Evolutionary conservation across 106 monocot species (phyloP), one percentile per base, ranked within the genome.

Genomic region (Apostasia shenzhenica): DNA sequence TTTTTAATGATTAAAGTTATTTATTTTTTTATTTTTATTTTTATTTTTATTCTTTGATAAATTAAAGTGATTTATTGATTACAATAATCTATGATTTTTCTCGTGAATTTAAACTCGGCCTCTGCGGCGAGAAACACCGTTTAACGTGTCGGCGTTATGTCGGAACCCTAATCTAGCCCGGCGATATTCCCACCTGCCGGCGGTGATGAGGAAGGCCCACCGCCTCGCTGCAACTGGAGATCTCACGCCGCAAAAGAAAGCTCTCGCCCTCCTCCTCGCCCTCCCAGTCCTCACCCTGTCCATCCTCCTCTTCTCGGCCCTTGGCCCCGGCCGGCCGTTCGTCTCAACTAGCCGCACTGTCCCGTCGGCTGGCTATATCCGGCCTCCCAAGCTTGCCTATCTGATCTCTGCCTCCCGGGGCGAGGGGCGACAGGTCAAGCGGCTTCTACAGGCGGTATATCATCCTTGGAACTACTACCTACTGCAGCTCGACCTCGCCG

Each of bases 391-490:
- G 50, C 71, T 95, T 13, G 85, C 91, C 3, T 95, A 88, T 78
- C 57, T 91, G 43, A 81, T 95, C 72, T 80, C 88, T 53, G 88
- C 86, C 65, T 54, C 79, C 42, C 45, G 41, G 10, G 85, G 83
- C 45, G 94, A 95, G 51, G 83, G 79, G 39, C 52, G 39, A 12
- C 83, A 85, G 11, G 69, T 91, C 53, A 72, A 67, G 68, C 64
- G 94, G 43, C 45, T 88, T 44, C 78, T 95, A 3, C 70, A 66
- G 68, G 91, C 94, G 10, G 67, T 72, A 10, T 95, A 91, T 80
- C 91, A 95, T 57, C 94, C 91, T 48, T 61, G 75, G 84, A 94
- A 94, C 71, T 70, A 55, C 59, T 94, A 94, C 75, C 47, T 94
- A 38, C 62, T 95, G 54, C 79, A 83, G 53, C 73, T 94, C 73